A percentile compares a stretch with the other conserved stretches of the same genome.
These are phyloP conservation scores for Colletotrichum trifolii DNA, from an alignment of 2,329 filamentous ascomycete species.

Conservation along the genomic window DNA sequence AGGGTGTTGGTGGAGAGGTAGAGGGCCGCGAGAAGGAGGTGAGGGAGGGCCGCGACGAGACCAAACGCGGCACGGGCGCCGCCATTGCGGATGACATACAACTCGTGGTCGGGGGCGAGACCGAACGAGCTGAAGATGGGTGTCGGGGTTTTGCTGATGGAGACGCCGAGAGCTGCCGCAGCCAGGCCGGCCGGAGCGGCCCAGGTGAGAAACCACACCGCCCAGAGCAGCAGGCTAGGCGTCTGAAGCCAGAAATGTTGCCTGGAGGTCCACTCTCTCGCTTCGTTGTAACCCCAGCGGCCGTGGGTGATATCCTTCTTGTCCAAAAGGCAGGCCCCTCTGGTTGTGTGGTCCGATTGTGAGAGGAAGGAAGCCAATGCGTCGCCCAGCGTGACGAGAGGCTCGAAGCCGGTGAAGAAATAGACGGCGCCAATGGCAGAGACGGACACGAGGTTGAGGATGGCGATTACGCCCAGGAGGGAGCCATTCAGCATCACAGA, in stretches of 20 bases:
- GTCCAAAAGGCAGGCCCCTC: conserved; percentile 57
- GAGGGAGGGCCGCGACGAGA: conserved; percentile 58
- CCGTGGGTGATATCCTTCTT: conserved; percentile 57
- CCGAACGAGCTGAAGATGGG: conserved; percentile 52
- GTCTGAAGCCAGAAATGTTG: conserved; percentile 58
- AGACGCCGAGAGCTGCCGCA: conserved; percentile 51
- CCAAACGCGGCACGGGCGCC: conserved; percentile 44
- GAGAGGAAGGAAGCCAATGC: conserved; percentile 62
- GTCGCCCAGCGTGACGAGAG: conserved; percentile 62
- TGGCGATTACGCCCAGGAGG: conserved; percentile 55
- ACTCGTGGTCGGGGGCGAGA: conserved; percentile 47
- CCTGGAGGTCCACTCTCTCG: conserved; percentile 54
- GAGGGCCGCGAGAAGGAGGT: conserved; percentile 58
- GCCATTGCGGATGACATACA: conserved; percentile 43
- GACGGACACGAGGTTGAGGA: conserved; percentile 53
- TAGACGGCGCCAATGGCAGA: conserved; percentile 46
- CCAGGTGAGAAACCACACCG: conserved; percentile 53
- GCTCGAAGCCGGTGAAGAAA: conserved; percentile 48
- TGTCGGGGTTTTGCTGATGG: conserved; percentile 45
- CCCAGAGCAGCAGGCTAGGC: conserved; percentile 56
- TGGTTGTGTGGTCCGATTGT: conserved; percentile 56
- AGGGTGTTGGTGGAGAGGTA: conserved; percentile 61
- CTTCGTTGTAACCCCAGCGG: conserved; percentile 55
- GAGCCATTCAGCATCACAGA: conserved; percentile 55
- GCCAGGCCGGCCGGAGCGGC: conserved; percentile 49